Evolutionary conservation across 441 rosid genomes (phyloP).

Genomic region (Euphorbia schlechtendalii): DNA sequence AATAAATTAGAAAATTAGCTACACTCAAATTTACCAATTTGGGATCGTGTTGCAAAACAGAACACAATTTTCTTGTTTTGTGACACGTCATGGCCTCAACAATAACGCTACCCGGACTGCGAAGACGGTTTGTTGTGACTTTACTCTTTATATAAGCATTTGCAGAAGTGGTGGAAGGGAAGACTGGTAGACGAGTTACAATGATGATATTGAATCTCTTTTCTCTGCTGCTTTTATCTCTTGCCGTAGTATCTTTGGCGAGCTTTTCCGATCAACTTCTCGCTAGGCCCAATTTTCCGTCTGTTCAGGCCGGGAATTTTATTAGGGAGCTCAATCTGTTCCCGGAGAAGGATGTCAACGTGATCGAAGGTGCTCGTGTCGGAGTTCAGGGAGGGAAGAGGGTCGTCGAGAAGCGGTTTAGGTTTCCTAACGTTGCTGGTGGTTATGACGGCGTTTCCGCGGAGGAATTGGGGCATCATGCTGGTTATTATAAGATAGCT

Average conservation of each 20-base stretch:
- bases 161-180: background rate
- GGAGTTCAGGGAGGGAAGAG: constrained; percentile 20
- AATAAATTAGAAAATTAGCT: too few species aligned
- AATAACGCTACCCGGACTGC: too few species aligned
- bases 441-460: constrained; percentile 27
- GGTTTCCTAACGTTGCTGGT: constrained; percentile 48
- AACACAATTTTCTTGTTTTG: too few species aligned
- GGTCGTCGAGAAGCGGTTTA: constrained; percentile 62
- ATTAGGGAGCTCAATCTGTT: constrained; percentile 75
- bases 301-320: constrained; percentile 58
- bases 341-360: constrained; percentile 65
- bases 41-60: too few species aligned
- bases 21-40: too few species aligned
- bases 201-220: constrained; percentile 34
- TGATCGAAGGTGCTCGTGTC: constrained; percentile 29
- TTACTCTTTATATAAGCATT: background rate
- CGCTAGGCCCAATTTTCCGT: constrained; percentile 41
- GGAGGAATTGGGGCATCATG: constrained; percentile 82
- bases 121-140: constrained; percentile 16
- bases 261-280: background rate
- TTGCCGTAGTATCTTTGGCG: constrained; percentile 10
- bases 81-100: too few species aligned
- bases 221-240: constrained; percentile 23
- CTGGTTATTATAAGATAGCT: constrained; percentile 83
- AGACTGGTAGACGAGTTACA: background rate